A percentile compares a stretch with the other conserved stretches of the same genome.
phyloP scores from a whole-genome alignment of 2,329 filamentous ascomycete species.

The Beauveria sp. region DNA sequence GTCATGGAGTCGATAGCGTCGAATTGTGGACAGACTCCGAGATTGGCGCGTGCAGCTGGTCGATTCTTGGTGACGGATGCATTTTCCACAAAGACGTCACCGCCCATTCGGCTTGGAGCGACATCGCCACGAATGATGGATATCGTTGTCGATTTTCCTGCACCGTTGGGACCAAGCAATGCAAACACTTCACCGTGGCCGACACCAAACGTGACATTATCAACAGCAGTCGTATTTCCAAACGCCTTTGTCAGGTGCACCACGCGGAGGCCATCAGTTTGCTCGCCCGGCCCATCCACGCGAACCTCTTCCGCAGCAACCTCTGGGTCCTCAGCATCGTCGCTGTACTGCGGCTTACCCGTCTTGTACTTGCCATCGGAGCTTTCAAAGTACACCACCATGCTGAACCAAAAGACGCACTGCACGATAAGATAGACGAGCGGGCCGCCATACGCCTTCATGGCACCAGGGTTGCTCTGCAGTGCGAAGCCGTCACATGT shows the following conservation, averaged over 20 bases:
- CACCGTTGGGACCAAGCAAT: conserved; percentile 68
- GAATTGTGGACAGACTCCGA: conserved; percentile 67
- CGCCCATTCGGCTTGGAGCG: conserved; percentile 43
- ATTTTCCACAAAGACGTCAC: conserved; percentile 62
- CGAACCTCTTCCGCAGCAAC: conserved; percentile 19
- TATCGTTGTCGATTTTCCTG: conserved; percentile 68
- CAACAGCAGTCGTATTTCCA: conserved; percentile 54
- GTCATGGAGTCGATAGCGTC: conserved; percentile 71
- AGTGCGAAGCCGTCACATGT: conserved; percentile 56
- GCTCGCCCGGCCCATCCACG: conserved; percentile 19
- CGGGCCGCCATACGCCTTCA: conserved; percentile 68
- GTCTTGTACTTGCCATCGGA: conserved; percentile 30
- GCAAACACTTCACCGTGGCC: conserved; percentile 63
- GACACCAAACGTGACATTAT: conserved; percentile 65
- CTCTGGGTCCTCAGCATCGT: conserved; percentile 19
- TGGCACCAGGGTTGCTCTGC: conserved; percentile 57
- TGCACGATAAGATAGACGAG: conserved; percentile 72
- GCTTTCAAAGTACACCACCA: conserved; percentile 69
- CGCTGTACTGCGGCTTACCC: conserved; percentile 14
- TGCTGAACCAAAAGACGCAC: conserved; percentile 54
- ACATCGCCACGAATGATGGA: conserved; percentile 66
- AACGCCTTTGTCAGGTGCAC: conserved; percentile 63
- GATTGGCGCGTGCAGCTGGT: conserved; percentile 53
- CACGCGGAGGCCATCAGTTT: conserved; percentile 49
- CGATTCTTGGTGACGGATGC: conserved; percentile 56